Base-by-base conservation (phyloP, 2,329 filamentous ascomycete species). In the Fonsecaea nubica region DNA sequence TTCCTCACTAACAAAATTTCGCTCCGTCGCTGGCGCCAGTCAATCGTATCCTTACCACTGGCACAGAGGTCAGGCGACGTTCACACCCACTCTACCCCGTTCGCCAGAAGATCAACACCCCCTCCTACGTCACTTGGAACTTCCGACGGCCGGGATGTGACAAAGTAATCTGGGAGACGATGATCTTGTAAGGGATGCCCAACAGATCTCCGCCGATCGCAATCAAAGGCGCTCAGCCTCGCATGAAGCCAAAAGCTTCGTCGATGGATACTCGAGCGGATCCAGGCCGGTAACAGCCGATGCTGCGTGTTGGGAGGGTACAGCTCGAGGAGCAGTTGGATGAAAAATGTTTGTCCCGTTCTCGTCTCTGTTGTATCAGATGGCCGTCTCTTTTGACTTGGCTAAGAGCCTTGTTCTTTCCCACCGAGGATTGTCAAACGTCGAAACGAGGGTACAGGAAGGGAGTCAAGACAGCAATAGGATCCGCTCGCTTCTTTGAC, bases 191-290 rank as follows among this genome's bases (percentile, higher is more conserved):
- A n/a, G 53, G 42, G 50, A 42, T 68, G 61, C 54, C 54, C 25
- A 53, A 67, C 58, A 65, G 60, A 65, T 68, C 57, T 58, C 38
- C 48, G 68, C 36, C 64, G 68, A 69, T 69, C 68, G 65, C 68
- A 69, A 69, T 69, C 68, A 67, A 69, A 69, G 36, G 15, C 60
- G 53, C 58, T 40, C 59, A 63, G 53, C 54, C 48, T 60, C 35
- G 54, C 50, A 63, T 50, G 32, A 50, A 45, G 42, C n/a, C 12
- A 59, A 66, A 50, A 50, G 45, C 18, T 50, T 50, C 18, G 45
- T 4, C 18, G 18, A 50, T 25, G 18, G 45, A n/a, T 25, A 25
- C 45, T n/a, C 56, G 32, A 62, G 62, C 61, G 42, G 62, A 64
- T 56, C 62, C 62, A 57, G 54, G 25, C 57, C 32, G 38, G 50